These are phyloP conservation scores for Berberis thunbergii DNA, from an alignment of 164 flowering plant genomes.

Conservation along the genomic window DNA sequence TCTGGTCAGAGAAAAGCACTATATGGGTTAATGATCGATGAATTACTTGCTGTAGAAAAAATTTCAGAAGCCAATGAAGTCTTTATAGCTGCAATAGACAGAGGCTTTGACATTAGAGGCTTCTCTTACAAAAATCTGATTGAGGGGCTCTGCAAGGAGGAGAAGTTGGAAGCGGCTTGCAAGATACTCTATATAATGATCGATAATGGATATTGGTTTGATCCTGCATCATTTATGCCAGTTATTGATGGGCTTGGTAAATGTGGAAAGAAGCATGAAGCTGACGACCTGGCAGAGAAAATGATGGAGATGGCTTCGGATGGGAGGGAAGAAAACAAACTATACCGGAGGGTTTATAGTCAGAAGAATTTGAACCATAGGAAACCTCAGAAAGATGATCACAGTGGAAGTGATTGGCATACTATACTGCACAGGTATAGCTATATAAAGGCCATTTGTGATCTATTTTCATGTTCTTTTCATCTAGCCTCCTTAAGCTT, in stretches of 20 bases:
- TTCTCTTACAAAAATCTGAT: slow-evolving; percentile 63
- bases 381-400: slow-evolving; percentile 17
- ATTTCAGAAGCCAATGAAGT: slow-evolving; percentile 48
- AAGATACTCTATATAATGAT: slow-evolving; percentile 50
- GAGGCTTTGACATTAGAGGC: slow-evolving; percentile 39
- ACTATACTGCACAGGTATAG: slow-evolving; percentile 65
- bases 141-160: slow-evolving; percentile 51
- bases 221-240: slow-evolving; percentile 83
- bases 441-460: neutral
- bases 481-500: neutral
- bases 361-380: slow-evolving; percentile 14
- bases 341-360: slow-evolving; percentile 7
- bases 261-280: slow-evolving; percentile 63
- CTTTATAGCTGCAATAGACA: slow-evolving; percentile 49
- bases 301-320: slow-evolving; percentile 76
- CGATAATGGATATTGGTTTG: slow-evolving; percentile 45
- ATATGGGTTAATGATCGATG: slow-evolving; percentile 61
- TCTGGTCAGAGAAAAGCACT: slow-evolving; percentile 69
- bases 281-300: slow-evolving; percentile 60
- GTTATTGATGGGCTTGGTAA: slow-evolving; percentile 70
- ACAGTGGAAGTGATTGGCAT: slow-evolving; percentile 43
- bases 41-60: slow-evolving; percentile 52
- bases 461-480: neutral
- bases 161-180: slow-evolving; percentile 44
- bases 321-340: slow-evolving; percentile 24